phyloP scores from a whole-genome alignment of 345 rosid species.

The Aquilaria malaccensis region DNA sequence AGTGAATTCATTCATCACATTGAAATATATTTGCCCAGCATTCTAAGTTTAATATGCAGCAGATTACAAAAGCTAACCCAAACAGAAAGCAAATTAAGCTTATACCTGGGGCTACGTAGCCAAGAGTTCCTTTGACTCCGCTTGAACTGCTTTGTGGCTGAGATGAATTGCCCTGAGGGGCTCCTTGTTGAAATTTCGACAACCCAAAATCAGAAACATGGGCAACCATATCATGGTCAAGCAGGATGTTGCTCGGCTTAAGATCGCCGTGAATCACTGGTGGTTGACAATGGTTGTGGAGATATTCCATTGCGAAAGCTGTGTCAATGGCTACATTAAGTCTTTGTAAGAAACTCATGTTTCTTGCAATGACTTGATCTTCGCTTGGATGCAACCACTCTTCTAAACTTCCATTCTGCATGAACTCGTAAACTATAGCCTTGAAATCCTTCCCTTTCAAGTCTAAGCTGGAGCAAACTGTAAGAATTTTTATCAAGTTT shows the following conservation, averaged over 20 bases:
- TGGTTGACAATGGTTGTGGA: conserved; percentile 7
- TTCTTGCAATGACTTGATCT: not conserved
- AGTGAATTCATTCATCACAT: not conserved
- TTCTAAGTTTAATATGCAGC: not conserved
- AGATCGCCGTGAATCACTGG: conserved; percentile 7
- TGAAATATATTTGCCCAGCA: not conserved
- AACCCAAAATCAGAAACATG: conserved; percentile 11
- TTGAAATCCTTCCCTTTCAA: conserved; percentile 8
- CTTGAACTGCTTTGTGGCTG: conserved; percentile 3
- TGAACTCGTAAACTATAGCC: conserved; percentile 4
- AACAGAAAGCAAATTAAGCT: not conserved
- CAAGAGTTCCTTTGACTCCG: conserved; percentile 10
- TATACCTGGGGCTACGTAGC: conserved; percentile 12
- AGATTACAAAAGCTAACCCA: too few relatives aligned
- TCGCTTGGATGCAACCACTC: conserved; percentile 2
- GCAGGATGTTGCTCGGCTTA: conserved; percentile 7
- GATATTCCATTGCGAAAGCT: conserved; percentile 1
- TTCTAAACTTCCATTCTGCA: conserved; percentile 11
- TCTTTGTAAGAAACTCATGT: not conserved
- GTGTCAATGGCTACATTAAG: conserved; percentile 6
- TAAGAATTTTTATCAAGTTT: conserved; percentile 4
- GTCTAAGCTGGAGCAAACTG: conserved; percentile 3
- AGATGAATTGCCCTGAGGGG: conserved; percentile 1
- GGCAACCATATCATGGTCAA: not conserved
- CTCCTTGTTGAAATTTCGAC: not conserved